Conservation (phyloP, 2,329 filamentous ascomycete species). For the Talaromyces islandicus region DNA sequence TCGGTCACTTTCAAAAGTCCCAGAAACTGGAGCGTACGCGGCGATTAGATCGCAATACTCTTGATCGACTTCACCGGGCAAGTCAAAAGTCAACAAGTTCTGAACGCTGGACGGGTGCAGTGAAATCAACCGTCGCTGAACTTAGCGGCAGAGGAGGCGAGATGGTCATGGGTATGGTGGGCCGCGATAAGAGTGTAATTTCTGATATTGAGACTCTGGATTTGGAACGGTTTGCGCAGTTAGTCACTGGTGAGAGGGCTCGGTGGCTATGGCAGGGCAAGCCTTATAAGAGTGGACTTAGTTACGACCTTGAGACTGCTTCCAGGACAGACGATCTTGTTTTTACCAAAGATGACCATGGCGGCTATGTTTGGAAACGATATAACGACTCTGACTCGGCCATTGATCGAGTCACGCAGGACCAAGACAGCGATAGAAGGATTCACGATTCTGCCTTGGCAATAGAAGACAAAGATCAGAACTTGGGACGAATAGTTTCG, state of each 20-base stretch:
- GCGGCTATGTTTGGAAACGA: conserved; percentile 40
- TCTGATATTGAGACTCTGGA: conserved; percentile 89
- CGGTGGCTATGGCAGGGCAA: conserved; percentile 98
- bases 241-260: conserved; percentile 72
- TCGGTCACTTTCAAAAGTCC: conserved; percentile 83
- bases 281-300: conserved; percentile 55
- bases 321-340: conserved; percentile 35
- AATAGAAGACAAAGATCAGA: conserved; percentile 36
- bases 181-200: conserved; percentile 80
- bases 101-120: conserved; percentile 84
- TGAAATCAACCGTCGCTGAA: conserved; percentile 92
- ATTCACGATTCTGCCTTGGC: conserved; percentile 20
- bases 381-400: conserved; percentile 34
- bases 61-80: conserved; percentile 71
- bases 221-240: conserved; percentile 72
- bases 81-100: conserved; percentile 86
- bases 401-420: conserved; percentile 22
- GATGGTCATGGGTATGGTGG: conserved; percentile 92
- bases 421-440: conserved; percentile 26
- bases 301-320: conserved; percentile 24
- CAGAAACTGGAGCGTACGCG: conserved; percentile 74
- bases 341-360: conserved; percentile 41
- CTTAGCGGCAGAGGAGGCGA: conserved; percentile 90
- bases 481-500: conserved; percentile 60
- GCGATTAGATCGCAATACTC: conserved; percentile 73